A percentile compares a stretch with the other conserved stretches of the same genome.
phyloP scores from a whole-genome alignment of 306 rosid species.

The Potentilla sterilis region DNA sequence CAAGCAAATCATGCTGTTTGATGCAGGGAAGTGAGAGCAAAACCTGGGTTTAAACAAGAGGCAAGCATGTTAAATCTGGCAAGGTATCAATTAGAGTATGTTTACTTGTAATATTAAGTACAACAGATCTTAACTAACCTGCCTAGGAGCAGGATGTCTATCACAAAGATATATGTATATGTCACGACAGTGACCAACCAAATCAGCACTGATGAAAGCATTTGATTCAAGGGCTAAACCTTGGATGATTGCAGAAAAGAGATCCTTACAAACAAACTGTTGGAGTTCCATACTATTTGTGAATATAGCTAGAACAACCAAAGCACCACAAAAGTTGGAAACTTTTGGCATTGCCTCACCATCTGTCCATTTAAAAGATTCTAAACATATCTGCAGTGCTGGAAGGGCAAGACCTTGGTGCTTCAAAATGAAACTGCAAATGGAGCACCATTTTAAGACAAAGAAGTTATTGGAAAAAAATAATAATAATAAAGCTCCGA shows the following conservation, averaged over 20 bases:
- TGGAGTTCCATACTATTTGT: slow-evolving; percentile 64
- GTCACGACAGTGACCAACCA: slow-evolving; percentile 85
- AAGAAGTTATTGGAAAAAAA: background rate
- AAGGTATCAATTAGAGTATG: slow-evolving; percentile 4
- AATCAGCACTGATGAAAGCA: slow-evolving; percentile 84
- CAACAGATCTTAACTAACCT: slow-evolving; percentile 54
- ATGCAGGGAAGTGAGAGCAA: slow-evolving; percentile 79
- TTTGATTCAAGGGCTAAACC: slow-evolving; percentile 91
- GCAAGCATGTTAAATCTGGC: slow-evolving; percentile 16
- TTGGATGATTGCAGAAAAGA: slow-evolving; percentile 75
- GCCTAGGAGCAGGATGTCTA: slow-evolving; percentile 85
- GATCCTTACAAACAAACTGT: slow-evolving; percentile 77
- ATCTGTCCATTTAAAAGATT: slow-evolving; percentile 84
- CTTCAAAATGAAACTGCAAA: slow-evolving; percentile 77
- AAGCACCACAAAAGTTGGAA: slow-evolving; percentile 62
- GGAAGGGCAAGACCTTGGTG: slow-evolving; percentile 76
- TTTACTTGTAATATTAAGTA: slow-evolving; percentile 1
- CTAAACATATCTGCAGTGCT: slow-evolving; percentile 62
- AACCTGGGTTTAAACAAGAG: slow-evolving; percentile 41
- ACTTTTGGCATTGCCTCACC: slow-evolving; percentile 80
- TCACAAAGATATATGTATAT: slow-evolving; percentile 77
- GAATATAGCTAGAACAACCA: slow-evolving; percentile 56
- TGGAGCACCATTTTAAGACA: slow-evolving; percentile 16
- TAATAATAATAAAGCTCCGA: background rate
- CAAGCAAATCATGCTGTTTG: slow-evolving; percentile 67